Base-by-base conservation (phyloP, 768 basidiomycete genomes). In the Gelatoporia subvermispora region DNA sequence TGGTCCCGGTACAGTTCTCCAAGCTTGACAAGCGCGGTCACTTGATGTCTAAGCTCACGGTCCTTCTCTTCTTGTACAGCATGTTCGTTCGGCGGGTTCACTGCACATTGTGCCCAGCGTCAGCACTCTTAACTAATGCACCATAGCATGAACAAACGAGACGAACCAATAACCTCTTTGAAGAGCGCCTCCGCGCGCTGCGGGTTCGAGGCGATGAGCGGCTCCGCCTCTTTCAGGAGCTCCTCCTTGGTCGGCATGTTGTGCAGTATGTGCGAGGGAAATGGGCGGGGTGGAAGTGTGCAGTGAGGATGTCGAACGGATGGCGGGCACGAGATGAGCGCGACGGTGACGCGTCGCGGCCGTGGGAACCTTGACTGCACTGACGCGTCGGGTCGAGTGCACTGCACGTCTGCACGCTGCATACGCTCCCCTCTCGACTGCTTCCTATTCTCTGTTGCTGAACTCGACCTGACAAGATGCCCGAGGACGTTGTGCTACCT, bases 1-100 rank as follows among this genome's bases (percentile, higher is more conserved):
- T 90, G 79, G 65, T 93, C 89, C 41, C 89, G 76, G 65, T 95
- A 90, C 9, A 94, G 75, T 62, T 87, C 82, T 1, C 90, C 93
- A 2, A 98, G 82, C 61, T 86, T 87, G 17, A 92, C 73, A 45
- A 97, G 72, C 2, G 93, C 92, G 0, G 73, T 70, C 63, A 96
- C 94, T 66, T 97, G 93, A 58, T 92, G 82, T 34, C 85, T 69
- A 8, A 93, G 70, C 16, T 67, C 72, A 55, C 82, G 77, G 13
- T 85, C 78, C 50, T 71, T 70, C 34, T 80, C 77, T 44, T 64
- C 51, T 9, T 48, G 54, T 16, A 46, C 34, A 8, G 54, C 58
- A 51, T 55, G 45, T 21, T 49, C 43, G 18, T 25, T 50, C 17
- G 47, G 39, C 20, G 55, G 53, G 23, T 49, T 45, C 20, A 50